Percentiles rank a stretch among this genome's conserved stretches.
These are phyloP conservation scores for Boletus mariae DNA, from an alignment of 1,284 basidiomycete species.

Conservation along the genomic window DNA sequence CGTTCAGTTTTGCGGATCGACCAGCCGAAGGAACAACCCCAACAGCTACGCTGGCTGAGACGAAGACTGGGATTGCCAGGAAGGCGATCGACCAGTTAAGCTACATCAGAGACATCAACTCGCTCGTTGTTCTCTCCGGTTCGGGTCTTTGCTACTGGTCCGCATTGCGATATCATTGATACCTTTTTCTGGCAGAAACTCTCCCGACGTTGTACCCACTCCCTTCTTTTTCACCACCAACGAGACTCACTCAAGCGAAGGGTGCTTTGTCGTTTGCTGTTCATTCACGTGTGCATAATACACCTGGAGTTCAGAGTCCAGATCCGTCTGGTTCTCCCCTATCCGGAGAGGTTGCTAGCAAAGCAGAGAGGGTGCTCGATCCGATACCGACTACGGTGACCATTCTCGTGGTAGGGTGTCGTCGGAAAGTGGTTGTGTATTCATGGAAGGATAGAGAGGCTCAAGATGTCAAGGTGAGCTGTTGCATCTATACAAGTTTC, in stretches of 20 bases:
- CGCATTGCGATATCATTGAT: not conserved
- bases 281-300: constrained; percentile 54
- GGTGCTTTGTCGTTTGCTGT: constrained; percentile 79
- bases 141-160: constrained; percentile 18
- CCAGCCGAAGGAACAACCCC: constrained; percentile 34
- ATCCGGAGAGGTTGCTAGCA: constrained; percentile 23
- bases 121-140: constrained; percentile 82
- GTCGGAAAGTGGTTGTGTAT: constrained; percentile 82
- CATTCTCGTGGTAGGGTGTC: constrained; percentile 80
- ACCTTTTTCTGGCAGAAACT: constrained; percentile 43
- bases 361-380: constrained; percentile 31
- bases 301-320: constrained; percentile 9
- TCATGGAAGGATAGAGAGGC: constrained; percentile 84
- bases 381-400: constrained; percentile 63
- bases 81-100: constrained; percentile 84
- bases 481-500: not conserved
- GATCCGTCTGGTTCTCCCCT: not conserved
- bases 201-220: constrained; percentile 62
- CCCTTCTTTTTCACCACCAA: constrained; percentile 65
- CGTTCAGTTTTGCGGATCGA: not conserved
- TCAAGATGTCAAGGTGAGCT: constrained; percentile 65
- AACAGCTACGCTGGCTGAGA: constrained; percentile 53
- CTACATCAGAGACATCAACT: constrained; percentile 78
- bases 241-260: constrained; percentile 69
- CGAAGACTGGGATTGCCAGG: constrained; percentile 61